A percentile compares a stretch with the other conserved stretches of the same genome.
Evolutionary conservation across 805 yeast genomes (phyloP).

Genomic region (Starmera amethionina): DNA sequence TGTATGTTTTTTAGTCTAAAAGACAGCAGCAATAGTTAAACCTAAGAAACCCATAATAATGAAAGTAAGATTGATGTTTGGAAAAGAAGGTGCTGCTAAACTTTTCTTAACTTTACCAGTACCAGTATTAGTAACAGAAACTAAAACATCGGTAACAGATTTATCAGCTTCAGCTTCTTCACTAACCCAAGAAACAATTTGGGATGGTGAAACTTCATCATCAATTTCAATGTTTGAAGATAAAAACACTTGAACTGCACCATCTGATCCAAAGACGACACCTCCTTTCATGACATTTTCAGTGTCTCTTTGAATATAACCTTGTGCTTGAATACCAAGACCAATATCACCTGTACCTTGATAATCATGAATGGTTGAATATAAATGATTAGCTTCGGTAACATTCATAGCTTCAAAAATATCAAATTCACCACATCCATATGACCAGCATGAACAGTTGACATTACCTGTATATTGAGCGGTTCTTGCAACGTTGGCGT

Average conservation of each 20-base stretch:
- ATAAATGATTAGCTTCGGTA: slow-evolving; percentile 45
- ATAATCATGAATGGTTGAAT: slow-evolving; percentile 64
- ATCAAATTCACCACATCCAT: slow-evolving; percentile 76
- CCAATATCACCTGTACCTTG: slow-evolving; percentile 60
- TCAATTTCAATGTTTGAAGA: slow-evolving; percentile 44
- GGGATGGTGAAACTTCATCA: slow-evolving; percentile 31
- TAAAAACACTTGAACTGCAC: slow-evolving; percentile 51
- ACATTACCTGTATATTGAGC: slow-evolving; percentile 53
- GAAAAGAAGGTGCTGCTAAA: slow-evolving; percentile 2
- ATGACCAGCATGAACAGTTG: slow-evolving; percentile 67
- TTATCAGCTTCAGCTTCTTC: slow-evolving; percentile 20
- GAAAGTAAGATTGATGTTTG: too few species aligned
- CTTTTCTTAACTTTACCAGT: slow-evolving; percentile 16
- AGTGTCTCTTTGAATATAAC: slow-evolving; percentile 47
- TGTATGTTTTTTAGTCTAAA: too few species aligned
- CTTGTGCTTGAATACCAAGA: slow-evolving; percentile 47
- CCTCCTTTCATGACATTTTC: slow-evolving; percentile 54
- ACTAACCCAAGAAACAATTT: slow-evolving; percentile 36
- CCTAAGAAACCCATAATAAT: too few species aligned
- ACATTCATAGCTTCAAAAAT: slow-evolving; percentile 64
- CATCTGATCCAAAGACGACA: slow-evolving; percentile 54
- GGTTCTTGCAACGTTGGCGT: slow-evolving; percentile 66
- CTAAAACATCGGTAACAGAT: slow-evolving; percentile 20
- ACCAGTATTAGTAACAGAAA: slow-evolving; percentile 28
- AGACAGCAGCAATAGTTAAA: too few species aligned